These are phyloP conservation scores for Curvularia sp. DNA, from an alignment of 2,329 filamentous ascomycete genomes.

Conservation along the genomic window DNA sequence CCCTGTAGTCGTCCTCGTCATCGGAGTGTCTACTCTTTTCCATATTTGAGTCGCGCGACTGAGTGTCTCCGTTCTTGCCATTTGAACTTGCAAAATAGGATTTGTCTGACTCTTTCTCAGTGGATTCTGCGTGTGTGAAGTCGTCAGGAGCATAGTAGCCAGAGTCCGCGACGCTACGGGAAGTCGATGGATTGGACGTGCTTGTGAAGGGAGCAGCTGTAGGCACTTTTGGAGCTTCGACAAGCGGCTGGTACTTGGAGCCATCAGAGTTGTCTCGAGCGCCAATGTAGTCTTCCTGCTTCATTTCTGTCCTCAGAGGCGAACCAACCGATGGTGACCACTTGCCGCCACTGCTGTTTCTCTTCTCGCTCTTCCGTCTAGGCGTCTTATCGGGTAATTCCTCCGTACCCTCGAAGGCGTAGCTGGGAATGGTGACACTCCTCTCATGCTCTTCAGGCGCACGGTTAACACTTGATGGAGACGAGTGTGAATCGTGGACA, in stretches of 20 bases:
- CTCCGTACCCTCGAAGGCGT: conserved; percentile 46
- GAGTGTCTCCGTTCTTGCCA: conserved; percentile 37
- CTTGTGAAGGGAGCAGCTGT: conserved; percentile 21
- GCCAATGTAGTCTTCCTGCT: conserved; percentile 54
- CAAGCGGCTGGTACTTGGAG: conserved; percentile 23
- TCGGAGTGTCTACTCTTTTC: conserved; percentile 12
- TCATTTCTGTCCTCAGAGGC: conserved; percentile 55
- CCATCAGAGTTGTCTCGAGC: conserved; percentile 10
- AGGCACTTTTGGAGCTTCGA: conserved; percentile 28
- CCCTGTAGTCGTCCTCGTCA: conserved; percentile 21
- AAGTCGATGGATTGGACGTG: conserved; percentile 22
- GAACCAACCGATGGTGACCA: conserved; percentile 54
- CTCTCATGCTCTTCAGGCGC: conserved; percentile 24
- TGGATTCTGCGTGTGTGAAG: conserved; percentile 19
- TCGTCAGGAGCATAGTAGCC: conserved; percentile 47
- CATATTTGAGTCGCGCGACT: conserved; percentile 22
- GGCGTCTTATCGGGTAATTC: conserved; percentile 50
- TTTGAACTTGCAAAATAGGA: conserved; percentile 46
- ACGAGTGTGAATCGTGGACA: conserved; percentile 18
- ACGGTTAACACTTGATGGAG: conserved; percentile 31
- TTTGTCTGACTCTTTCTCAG: conserved; percentile 45
- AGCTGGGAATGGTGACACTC: conserved; percentile 39
- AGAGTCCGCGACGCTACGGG: conserved; percentile 39
- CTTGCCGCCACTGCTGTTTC: conserved; percentile 50
- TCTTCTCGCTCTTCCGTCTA: conserved; percentile 59